A percentile compares a stretch with the other conserved stretches of the same genome.
Evolutionary conservation across 2,329 filamentous ascomycete species (phyloP).

Genomic region (Epichloe amarillans): DNA sequence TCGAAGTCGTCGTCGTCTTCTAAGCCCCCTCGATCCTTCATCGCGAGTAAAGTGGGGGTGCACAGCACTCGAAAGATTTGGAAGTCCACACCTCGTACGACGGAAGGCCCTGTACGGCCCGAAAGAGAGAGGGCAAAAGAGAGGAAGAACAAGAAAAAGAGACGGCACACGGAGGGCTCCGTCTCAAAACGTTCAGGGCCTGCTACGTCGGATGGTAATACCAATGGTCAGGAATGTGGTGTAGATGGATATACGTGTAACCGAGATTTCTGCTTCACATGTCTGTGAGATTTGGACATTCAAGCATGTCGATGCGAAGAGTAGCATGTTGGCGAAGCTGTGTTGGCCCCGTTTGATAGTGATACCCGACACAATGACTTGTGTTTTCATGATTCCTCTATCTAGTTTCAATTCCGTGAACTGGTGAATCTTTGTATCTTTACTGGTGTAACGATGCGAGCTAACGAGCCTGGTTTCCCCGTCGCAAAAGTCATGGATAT

Average conservation of each 20-base stretch:
- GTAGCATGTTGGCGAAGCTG: too few species aligned
- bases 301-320: background rate
- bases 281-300: slow-evolving; percentile 20
- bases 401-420: too few species aligned
- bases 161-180: slow-evolving; percentile 2
- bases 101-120: slow-evolving; percentile 15
- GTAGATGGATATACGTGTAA: slow-evolving; percentile 41
- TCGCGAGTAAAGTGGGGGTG: slow-evolving; percentile 8
- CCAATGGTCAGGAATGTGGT: slow-evolving; percentile 34
- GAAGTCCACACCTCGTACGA: slow-evolving; percentile 17
- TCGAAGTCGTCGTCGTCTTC: slow-evolving; percentile 10
- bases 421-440: too few species aligned
- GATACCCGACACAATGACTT: too few species aligned
- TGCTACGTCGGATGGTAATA: slow-evolving; percentile 32
- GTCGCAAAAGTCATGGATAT: too few species aligned
- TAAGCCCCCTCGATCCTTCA: slow-evolving; percentile 5
- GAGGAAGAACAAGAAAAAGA: slow-evolving; percentile 2
- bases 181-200: slow-evolving; percentile 17
- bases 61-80: slow-evolving; percentile 13
- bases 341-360: background rate
- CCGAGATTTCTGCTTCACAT: slow-evolving; percentile 47
- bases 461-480: too few species aligned
- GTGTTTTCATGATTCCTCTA: too few species aligned
- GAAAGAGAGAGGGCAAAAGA: slow-evolving; percentile 10
- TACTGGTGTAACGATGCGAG: too few species aligned